These are phyloP conservation scores for Gracilariopsis chorda DNA, from an alignment of 23 red algal genomes.

Conservation along the genomic window DNA sequence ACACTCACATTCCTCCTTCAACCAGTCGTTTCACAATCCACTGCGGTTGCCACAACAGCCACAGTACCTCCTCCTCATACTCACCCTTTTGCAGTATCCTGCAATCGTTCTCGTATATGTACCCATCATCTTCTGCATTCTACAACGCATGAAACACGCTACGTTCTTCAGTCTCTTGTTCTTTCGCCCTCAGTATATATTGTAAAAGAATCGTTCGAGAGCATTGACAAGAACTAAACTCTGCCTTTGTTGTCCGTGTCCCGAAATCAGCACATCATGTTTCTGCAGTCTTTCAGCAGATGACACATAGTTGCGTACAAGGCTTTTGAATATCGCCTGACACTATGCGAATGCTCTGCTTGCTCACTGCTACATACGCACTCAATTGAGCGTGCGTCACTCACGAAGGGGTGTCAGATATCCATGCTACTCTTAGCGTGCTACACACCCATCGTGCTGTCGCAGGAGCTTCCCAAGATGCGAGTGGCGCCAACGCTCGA, in stretches of 20 bases:
- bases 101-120: neutral
- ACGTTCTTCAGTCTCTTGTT: neutral
- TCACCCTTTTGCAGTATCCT: neutral
- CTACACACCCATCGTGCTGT: too few species aligned
- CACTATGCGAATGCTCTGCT: too few species aligned
- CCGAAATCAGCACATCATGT: neutral
- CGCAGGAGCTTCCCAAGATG: too few species aligned
- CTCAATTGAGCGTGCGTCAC: too few species aligned
- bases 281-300: neutral
- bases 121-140: neutral
- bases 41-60: neutral
- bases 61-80: too few species aligned
- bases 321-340: neutral
- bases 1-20: neutral
- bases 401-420: too few species aligned
- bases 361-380: too few species aligned
- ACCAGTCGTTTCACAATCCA: conserved; percentile 12
- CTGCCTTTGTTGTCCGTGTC: neutral
- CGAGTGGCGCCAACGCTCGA: too few species aligned
- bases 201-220: neutral
- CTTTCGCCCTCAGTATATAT: too few species aligned
- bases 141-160: neutral
- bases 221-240: neutral
- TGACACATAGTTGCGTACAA: neutral
- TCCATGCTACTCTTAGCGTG: too few species aligned